Evolutionary conservation across 2,329 filamentous ascomycete species (phyloP), one percentile per base, ranked within the genome.

Genomic region (Emmonsia crescens): DNA sequence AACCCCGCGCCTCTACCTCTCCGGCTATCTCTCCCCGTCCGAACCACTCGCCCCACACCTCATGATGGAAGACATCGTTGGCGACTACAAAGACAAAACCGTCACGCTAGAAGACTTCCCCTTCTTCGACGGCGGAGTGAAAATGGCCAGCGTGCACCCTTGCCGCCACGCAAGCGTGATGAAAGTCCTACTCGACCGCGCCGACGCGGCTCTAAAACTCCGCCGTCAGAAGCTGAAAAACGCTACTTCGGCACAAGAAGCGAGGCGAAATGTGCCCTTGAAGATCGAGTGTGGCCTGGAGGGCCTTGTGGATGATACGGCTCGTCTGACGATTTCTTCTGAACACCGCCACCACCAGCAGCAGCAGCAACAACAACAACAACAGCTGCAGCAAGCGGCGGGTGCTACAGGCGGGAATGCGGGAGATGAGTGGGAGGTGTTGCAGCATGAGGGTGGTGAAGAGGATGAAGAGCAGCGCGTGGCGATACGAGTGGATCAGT

Each of bases 121-220:
- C 55, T 96, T 96, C 79, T 94, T 95, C 73, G 89, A 90, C 66
- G 88, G 89, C 71, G 87, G 86, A 68, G 85, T 96, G 73, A 96
- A 96, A 80, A 99, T 96, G 84, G 94, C 93, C 40, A 94, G 89
- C 38, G 89, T 99, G 16, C 94, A 99, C 72, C 94, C 94, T 3
- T 99, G 94, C 83, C 95, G 94, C 74, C 94, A 99, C 73, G 94
- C 94, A 10, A 89, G 89, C 33, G 94, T 99, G 68, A 99, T 99
- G 94, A 99, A 97, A 78, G 90, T 90, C 27, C 84, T 99, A 4
- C 87, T 99, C 46, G 94, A 97, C 75, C 90, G 94, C 42, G 94
- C 94, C 55, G 93, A 99, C 72, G 91, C 91, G 27, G 93, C 93
- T 0, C 82, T 97, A 60, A 96, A 96, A 74, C 83, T 96, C 60